Evolutionary conservation across 2,329 filamentous ascomycete species (phyloP), one percentile per base, ranked within the genome.

Genomic region (Teratosphaeria pseudoeucalypti): DNA sequence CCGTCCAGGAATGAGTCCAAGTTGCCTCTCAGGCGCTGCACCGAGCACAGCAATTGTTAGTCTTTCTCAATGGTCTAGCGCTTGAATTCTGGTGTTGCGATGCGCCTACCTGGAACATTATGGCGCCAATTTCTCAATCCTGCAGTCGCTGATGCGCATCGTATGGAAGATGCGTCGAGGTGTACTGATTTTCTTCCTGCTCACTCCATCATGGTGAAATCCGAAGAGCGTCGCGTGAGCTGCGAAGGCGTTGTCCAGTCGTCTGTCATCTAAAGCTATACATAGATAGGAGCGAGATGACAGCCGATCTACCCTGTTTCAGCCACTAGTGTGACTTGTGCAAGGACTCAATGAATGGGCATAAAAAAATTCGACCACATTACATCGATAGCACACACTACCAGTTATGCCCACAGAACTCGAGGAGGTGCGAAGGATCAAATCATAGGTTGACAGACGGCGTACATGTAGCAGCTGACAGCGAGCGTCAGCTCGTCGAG

Each of bases 401-500:
- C n/a, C 56, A 63, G 71, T 57, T 9, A 80, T 79, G 78, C 76
- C 78, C 52, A 78, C 77, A 52, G 77, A 80, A 72, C 67, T 80
- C 56, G 78, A 80, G 72, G 78, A 80, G 64, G 77, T 78, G 62
- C 60, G n/a, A 34, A 58, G 37, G 11, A 29, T 5, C 43, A 34
- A 12, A 52, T 37, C 16, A 26, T 7, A 7, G 34, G 29, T 2
- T 59, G 10, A 19, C n/a, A n/a, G 11, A 27, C 37, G 32, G 54
- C 54, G 10, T n/a, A 59, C 23, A 23, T 23, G 23, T 23, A 23
- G 56, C 56, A 57, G 62, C 64, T 67, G 55, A 70, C 57, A 14
- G n/a, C 12, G 32, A 7, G 9, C 47, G 34, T 55, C 67, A 95
- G 90, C 85, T 96, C 58, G 90, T 96, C 62, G 90, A 91, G 73